Base-by-base conservation (phyloP, 2,329 filamentous ascomycete species). In the Fusarium virguliforme region DNA sequence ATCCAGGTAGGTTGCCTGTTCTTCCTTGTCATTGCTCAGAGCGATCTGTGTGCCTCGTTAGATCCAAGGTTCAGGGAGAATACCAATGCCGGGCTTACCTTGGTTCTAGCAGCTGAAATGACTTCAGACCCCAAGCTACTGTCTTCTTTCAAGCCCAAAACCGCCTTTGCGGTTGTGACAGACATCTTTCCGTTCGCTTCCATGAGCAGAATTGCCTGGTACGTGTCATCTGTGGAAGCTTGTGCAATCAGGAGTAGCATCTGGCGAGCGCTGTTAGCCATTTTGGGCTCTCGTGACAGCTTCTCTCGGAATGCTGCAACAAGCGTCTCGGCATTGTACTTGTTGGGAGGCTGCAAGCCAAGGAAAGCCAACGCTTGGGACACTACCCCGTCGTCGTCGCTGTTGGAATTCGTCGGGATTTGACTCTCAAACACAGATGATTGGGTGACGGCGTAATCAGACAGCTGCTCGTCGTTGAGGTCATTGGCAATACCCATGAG, bases 351-450 rank as follows among this genome's bases (percentile, higher is more conserved):
- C 24, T 74, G 75, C 10, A 83, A 71, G 1, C 77, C 79, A 10
- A 83, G 75, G 55, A 78, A 82, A 6, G 63, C 65, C 34, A 82
- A 64, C 2, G 81, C 81, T 64, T 82, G 75, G 5, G 76, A 70
- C 12, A 78, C 72, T 6, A 81, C 58, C 6, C 75, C 78, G 18
- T 76, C 75, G 30, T 82, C 81, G 22, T 81, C 78, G 18, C 62
- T 60, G 2, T 64, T 74, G 8, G 61, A 70, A 34, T 78, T 78
- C 9, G 63, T 64, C 50, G 78, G 76, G 1, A 74, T 69, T 60
- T 81, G 80, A 57, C 77, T 82, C n/a, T 82, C 81, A 43, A 80
- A 83, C 22, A 82, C 74, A 3, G 81, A 82, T 8, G 79, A 81
- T 62, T 83, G 81, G 0, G 75, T 82, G 6, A 80, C 76, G 10